Percentiles rank a stretch among this genome's conserved stretches.
Conservation (phyloP, 208 protist species). For the Crithidia expoeki region DNA sequence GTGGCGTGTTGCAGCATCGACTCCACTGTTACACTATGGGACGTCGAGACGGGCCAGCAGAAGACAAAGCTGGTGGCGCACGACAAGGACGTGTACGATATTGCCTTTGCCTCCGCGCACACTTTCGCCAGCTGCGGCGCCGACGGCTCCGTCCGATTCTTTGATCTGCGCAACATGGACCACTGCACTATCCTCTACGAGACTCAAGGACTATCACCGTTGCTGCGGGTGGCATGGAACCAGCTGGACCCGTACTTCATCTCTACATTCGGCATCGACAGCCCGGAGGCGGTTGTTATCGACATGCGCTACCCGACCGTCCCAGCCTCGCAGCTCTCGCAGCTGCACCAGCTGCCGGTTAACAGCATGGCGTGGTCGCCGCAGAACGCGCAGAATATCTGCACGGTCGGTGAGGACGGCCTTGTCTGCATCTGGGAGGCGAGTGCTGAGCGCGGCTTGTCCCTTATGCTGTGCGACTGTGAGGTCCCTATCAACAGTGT, state of each 20-base stretch:
- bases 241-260: constrained; percentile 97
- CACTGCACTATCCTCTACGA: constrained; percentile 99
- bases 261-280: constrained; percentile 96
- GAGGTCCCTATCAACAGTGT: constrained; percentile 86
- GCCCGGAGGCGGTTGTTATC: constrained; percentile 93
- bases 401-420: constrained; percentile 95
- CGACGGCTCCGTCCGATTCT: constrained; percentile 98
- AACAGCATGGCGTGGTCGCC: constrained; percentile 97
- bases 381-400: constrained; percentile 93
- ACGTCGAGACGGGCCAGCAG: constrained; percentile 89
- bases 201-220: constrained; percentile 83
- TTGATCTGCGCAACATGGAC: constrained; percentile 97
- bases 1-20: constrained; percentile 98
- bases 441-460: constrained; percentile 51
- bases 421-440: constrained; percentile 98
- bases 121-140: constrained; percentile 98
- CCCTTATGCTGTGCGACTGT: constrained; percentile 62
- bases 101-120: constrained; percentile 95
- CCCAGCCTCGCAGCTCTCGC: constrained; percentile 79
- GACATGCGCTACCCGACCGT: constrained; percentile 94
- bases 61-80: constrained; percentile 99
- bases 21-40: constrained; percentile 99
- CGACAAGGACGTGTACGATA: constrained; percentile 99
- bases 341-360: constrained; percentile 89
- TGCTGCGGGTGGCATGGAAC: constrained; percentile 98